Evolutionary conservation across 2,329 filamentous ascomycete genomes (phyloP).

Genomic region (Orbilia blumenaviensis): DNA sequence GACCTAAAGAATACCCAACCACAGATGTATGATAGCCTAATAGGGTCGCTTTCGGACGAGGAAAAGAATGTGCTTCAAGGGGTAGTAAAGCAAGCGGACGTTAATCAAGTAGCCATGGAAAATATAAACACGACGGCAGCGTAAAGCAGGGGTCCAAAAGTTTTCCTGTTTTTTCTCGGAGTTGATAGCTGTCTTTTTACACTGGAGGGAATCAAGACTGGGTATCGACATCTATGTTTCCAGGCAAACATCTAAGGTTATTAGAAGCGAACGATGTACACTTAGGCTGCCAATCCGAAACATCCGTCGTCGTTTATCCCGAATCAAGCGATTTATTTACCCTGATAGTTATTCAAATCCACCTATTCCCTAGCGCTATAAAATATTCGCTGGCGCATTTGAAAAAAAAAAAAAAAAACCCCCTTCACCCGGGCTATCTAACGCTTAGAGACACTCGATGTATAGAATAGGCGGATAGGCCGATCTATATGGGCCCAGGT

Average conservation of each 20-base stretch:
- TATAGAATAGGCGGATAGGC: too few relatives aligned
- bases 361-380: too few relatives aligned
- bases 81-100: slow-evolving; percentile 74
- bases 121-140: slow-evolving; percentile 63
- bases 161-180: background rate
- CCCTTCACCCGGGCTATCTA: too few relatives aligned
- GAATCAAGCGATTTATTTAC: background rate
- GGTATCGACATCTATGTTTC: slow-evolving; percentile 5
- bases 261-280: slow-evolving; percentile 7
- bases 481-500: too few relatives aligned
- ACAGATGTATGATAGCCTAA: slow-evolving; percentile 82
- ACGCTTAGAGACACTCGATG: too few relatives aligned
- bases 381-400: too few relatives aligned
- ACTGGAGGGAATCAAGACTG: slow-evolving; percentile 10
- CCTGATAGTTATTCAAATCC: background rate
- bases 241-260: background rate
- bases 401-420: too few relatives aligned
- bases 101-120: slow-evolving; percentile 60
- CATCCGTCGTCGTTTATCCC: background rate
- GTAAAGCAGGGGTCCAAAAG: slow-evolving; percentile 36
- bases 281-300: slow-evolving; percentile 1
- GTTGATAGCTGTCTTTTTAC: background rate
- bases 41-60: slow-evolving; percentile 78
- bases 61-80: slow-evolving; percentile 83
- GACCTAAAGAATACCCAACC: slow-evolving; percentile 91